Base-by-base conservation (phyloP, 1,139 yeast species). In the Kodamaea arcana region DNA sequence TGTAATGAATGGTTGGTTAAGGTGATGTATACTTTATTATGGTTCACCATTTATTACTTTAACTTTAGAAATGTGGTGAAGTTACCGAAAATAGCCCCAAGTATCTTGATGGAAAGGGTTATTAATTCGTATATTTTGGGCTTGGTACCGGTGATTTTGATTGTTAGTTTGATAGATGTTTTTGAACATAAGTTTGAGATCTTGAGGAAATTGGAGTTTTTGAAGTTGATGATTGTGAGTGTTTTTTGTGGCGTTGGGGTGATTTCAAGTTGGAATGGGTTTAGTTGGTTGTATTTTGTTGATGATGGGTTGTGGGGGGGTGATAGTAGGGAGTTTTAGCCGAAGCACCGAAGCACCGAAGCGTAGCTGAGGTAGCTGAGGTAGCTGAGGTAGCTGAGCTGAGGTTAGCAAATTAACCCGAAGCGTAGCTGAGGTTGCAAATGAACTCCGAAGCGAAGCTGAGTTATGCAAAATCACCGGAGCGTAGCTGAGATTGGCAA, bases 231-330 rank as follows among this genome's bases (percentile, higher is more conserved):
- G 86, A 62, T 80, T 8, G 75, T 86, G 37, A 86, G 96, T 46
- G 82, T 86, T 2, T 90, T 90, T 58, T 87, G 97, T 56, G 79
- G 88, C 0, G 46, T 86, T 22, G 99, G 98, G 5, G 78, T 92
- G 2, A 69, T 90, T 4, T 75, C 88, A 32, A 80, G 95, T 36
- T 94, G 96, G 95, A 76, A 83, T 42, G 94, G 94, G 2, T 76
- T 92, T 45, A 78, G 84, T 39, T 87, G 95, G 95, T 63, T 85
- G 32, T 90, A 86, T 54, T 84, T 88, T 55, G 79, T 86, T 35
- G 85, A 82, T 48, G 92, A 83, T 46, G 65, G 72, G 4, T 62
- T 81, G 4, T 80, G 87, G 87, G 51, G 33, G 11, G 53, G 49
- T 33, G 47, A 48, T n/a, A n/a, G n/a, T n/a, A n/a, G n/a, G n/a